Base-by-base conservation (phyloP, 2,329 filamentous ascomycete species). In the Coniochaeta hoffmannii region DNA sequence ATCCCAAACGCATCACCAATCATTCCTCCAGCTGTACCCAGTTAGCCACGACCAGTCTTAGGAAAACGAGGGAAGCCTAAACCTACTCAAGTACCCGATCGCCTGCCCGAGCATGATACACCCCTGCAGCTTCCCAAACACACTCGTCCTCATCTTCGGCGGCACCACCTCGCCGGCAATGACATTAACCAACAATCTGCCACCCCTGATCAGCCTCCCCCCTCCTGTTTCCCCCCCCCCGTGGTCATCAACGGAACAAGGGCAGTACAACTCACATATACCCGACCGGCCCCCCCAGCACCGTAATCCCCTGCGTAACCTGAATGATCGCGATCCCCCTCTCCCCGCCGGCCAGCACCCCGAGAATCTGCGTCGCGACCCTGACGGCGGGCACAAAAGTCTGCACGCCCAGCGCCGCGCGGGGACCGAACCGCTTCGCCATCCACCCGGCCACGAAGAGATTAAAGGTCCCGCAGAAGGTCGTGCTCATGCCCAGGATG, bases 271-370 rank as follows among this genome's bases (percentile, higher is more conserved):
- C 36, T 59, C 55, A 75, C 70, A 89, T 77, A 62, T 88, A 89
- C 0, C 87, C 87, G 0, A 80, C 80, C 0, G 86, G 86, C 0
- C 87, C 87, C 0, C 87, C 87, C 2, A 89, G 60, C 15, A 89
- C 73, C 0, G 84, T 88, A 54, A 89, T 85, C 15, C 85, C 69
- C 69, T 90, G 87, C 0, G 81, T 86, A 26, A 70, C 69, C 66
- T 90, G 87, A 30, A 89, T 80, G 28, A 89, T 84, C 14, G 82
- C 69, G 62, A 89, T 87, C n/a, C 87, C 87, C 0, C 71, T 60
- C 2, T 71, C 71, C n/a, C 81, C 81, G 1, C 86, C 86, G 0
- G 80, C 73, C 28, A 80, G 69, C 11, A 89, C 84, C 4, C 83
- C 86, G 26, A 88, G 59, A 55, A 86, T 83, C 64, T 90, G 87